A percentile compares a stretch with the other conserved stretches of the same genome.
These are phyloP conservation scores for Hysterium pulicare DNA, from an alignment of 2,329 filamentous ascomycete genomes.

Conservation along the genomic window DNA sequence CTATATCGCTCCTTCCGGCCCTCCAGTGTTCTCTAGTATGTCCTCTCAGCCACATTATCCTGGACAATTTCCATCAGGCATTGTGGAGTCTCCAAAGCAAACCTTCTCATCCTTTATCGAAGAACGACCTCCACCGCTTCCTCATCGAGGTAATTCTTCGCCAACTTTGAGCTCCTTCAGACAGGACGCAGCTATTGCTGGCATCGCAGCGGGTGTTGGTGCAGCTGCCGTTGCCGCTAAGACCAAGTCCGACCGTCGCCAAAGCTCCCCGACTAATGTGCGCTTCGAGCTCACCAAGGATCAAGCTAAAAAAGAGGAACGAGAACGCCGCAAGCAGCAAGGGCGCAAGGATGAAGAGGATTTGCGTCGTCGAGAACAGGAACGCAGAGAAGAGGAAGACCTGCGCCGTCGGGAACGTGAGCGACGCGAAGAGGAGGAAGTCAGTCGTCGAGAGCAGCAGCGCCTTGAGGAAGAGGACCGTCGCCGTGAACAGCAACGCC, in stretches of 20 bases:
- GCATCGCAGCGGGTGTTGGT: conserved; percentile 42
- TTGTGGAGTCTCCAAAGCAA: conserved; percentile 19
- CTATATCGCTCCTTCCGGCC: conserved; percentile 41
- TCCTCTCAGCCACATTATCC: conserved; percentile 20
- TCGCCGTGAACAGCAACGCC: conserved; percentile 1
- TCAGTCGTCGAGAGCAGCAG: conserved; percentile 18
- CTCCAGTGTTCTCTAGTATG: conserved; percentile 38
- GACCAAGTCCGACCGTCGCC: conserved; percentile 20
- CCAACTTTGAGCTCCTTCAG: conserved; percentile 41
- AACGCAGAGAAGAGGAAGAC: conserved; percentile 24
- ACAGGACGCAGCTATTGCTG: conserved; percentile 44
- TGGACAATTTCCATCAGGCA: conserved; percentile 14
- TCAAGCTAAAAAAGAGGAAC: conserved; percentile 49
- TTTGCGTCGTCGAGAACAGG: conserved; percentile 22
- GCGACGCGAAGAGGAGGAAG: conserved; percentile 23
- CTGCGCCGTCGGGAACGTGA: conserved; percentile 14
- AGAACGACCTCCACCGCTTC: conserved; percentile 20
- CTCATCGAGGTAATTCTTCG: conserved; percentile 46
- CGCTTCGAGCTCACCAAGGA: conserved; percentile 58
- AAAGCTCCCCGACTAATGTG: conserved; percentile 45
- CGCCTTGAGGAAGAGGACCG: conserved; percentile 9
- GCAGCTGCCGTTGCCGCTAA: conserved; percentile 37
- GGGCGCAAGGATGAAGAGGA: conserved; percentile 26
- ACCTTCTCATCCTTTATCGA: conserved; percentile 4
- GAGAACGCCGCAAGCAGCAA: conserved; percentile 34